Evolutionary conservation across 140 eudicot species (phyloP), one percentile per base, ranked within the genome.

Genomic region (Ambrosia hybrid): DNA sequence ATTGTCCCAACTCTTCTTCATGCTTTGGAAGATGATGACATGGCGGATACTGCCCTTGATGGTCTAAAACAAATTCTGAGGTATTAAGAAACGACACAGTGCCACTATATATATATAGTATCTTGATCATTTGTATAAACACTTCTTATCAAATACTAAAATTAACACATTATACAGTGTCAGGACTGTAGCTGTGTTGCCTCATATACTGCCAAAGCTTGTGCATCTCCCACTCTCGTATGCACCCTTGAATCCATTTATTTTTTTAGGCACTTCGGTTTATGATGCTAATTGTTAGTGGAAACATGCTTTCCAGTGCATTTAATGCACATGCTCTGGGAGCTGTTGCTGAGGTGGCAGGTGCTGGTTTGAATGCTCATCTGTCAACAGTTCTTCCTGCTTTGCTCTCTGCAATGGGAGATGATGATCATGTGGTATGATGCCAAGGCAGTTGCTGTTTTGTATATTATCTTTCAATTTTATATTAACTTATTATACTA

Each of bases 271-370:
- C 71, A 43, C 57, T 15, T 71, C 4, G 51, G 6, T 66, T 61
- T 6, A 7, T 48, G 61, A 55, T 70, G 61, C 72, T 53, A 26
- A 37, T 56, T 52, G 41, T 65, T 74, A 3, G 72, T 49, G 16
- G 8, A 72, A 62, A 71, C 65, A 15, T 65, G 48, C 14, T 55
- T 55, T 81, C 5, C 87, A 94, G 99, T 73, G 97, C 93, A 57
- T 94, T 94, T 86, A 94, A 94, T 83, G 99, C 99, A n/a, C 97
- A 94, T 76, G 99, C 99, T 77, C 79, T 94, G 70, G 99, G 97
- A 79, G 99, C 97, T 73, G 79, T 94, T 73, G 99, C 99, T 1
- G 99, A 94, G 78, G 99, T 94, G 67, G 99, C 99, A 3, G 97
- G 99, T 49, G 91, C 99, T 59, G 94, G 97, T 72, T 85, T 94